Percentiles rank a stretch among this genome's conserved stretches.
Evolutionary conservation across 202 grass and related monocot species (phyloP).

Genomic region (Panicum hallii): DNA sequence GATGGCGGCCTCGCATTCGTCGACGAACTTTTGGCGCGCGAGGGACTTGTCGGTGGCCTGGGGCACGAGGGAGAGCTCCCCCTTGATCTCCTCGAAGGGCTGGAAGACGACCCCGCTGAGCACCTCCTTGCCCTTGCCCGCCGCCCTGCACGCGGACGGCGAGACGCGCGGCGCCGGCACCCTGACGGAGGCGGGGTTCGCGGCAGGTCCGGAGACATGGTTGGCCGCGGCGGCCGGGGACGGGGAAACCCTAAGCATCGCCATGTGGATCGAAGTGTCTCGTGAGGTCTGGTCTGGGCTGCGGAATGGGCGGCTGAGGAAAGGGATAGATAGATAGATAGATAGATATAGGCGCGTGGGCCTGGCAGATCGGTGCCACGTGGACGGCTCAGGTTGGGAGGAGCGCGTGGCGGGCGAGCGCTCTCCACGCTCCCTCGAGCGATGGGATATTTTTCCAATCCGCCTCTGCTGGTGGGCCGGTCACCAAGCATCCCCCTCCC

Average conservation of each 20-base stretch:
- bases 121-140: constrained; percentile 44
- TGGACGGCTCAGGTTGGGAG: constrained; percentile 32
- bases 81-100: constrained; percentile 93
- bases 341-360: constrained; percentile 40
- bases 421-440: no score
- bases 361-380: constrained; percentile 30
- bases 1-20: constrained; percentile 55
- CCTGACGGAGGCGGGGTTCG: neutral
- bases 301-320: neutral
- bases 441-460: no score
- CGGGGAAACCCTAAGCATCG: constrained; percentile 66
- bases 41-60: constrained; percentile 58
- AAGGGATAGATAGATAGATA: constrained; percentile 31
- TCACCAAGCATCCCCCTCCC: no score
- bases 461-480: no score
- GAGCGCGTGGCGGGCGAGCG: constrained; percentile 55
- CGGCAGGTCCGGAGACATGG: neutral
- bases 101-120: constrained; percentile 78
- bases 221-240: constrained; percentile 38
- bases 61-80: constrained; percentile 76
- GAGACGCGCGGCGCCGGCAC: constrained; percentile 17
- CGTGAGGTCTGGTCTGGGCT: neutral
- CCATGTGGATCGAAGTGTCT: neutral
- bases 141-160: constrained; percentile 30
- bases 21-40: constrained; percentile 69